These are phyloP conservation scores for Phytophthora hibernalis DNA, from an alignment of 352 stramenopile species.

Conservation along the genomic window DNA sequence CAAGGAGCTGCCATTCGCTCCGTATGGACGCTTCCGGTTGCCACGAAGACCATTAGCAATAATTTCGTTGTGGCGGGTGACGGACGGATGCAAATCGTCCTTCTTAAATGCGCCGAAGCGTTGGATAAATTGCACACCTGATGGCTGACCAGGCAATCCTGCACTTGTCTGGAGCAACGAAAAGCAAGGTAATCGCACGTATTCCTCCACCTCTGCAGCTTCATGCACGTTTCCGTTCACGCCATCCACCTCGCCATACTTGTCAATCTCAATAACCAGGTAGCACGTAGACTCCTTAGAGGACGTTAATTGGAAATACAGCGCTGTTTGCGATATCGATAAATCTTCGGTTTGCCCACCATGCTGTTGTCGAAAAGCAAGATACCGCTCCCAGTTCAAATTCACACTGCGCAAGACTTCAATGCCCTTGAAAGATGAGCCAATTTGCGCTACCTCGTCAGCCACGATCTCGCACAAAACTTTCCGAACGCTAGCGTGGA, in stretches of 20 bases:
- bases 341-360: conserved; percentile 78
- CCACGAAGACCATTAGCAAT: conserved; percentile 32
- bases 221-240: conserved; percentile 62
- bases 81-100: conserved; percentile 68
- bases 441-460: conserved; percentile 82
- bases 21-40: conserved; percentile 48
- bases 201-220: conserved; percentile 61
- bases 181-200: conserved; percentile 80
- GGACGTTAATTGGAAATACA: conserved; percentile 86
- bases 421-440: conserved; percentile 78
- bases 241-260: conserved; percentile 78
- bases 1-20: conserved; percentile 23
- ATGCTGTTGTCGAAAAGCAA: conserved; percentile 85
- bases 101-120: conserved; percentile 84
- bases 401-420: conserved; percentile 82
- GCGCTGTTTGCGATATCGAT: conserved; percentile 82
- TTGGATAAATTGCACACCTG: conserved; percentile 88
- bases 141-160: conserved; percentile 59
- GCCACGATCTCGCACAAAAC: conserved; percentile 85
- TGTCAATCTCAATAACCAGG: conserved; percentile 87
- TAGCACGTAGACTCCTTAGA: conserved; percentile 89
- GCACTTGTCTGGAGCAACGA: conserved; percentile 80
- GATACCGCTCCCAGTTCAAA: conserved; percentile 88
- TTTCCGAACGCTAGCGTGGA: conserved; percentile 73
- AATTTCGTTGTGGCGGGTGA: conserved; percentile 60